Percentiles rank a stretch among this genome's conserved stretches.
phyloP scores from a whole-genome alignment of 768 basidiomycete species.

The Pulveroboletus frians region DNA sequence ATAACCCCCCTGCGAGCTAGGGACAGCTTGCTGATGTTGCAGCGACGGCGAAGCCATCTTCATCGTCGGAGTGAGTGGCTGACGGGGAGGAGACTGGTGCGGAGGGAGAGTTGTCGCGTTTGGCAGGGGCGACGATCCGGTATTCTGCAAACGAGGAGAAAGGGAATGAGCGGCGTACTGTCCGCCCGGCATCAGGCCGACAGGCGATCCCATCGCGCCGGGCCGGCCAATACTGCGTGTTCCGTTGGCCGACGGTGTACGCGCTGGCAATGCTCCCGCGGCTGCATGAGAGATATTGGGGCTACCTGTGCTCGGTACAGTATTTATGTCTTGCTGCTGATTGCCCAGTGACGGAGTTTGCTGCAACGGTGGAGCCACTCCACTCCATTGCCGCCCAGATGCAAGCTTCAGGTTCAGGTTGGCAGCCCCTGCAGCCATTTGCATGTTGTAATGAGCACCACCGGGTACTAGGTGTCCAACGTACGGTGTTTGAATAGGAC shows the following conservation, averaged over 20 bases:
- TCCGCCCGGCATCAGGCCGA: conserved; percentile 33
- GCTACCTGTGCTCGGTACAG: conserved; percentile 29
- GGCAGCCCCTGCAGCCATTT: conserved; percentile 15
- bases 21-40: conserved; percentile 50
- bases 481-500: conserved; percentile 34
- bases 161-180: conserved; percentile 40
- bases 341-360: conserved; percentile 20
- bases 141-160: conserved; percentile 48
- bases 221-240: conserved; percentile 40
- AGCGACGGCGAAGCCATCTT: conserved; percentile 50
- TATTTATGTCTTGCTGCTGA: conserved; percentile 23
- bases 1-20: conserved; percentile 50
- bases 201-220: conserved; percentile 15
- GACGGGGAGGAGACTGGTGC: conserved; percentile 46
- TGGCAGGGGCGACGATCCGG: conserved; percentile 42
- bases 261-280: conserved; percentile 34
- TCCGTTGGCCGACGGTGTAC: conserved; percentile 56
- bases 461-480: conserved; percentile 28
- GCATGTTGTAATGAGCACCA: conserved; percentile 29
- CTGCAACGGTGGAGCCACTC: conserved; percentile 22
- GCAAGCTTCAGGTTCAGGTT: conserved; percentile 36
- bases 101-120: conserved; percentile 34
- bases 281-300: conserved; percentile 33
- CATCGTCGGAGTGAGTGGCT: conserved; percentile 47
- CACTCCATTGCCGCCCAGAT: conserved; percentile 37